Percentiles rank a stretch among this genome's conserved stretches.
Evolutionary conservation across 257 asterid genomes (phyloP).

Genomic region (Salvia hispanica): DNA sequence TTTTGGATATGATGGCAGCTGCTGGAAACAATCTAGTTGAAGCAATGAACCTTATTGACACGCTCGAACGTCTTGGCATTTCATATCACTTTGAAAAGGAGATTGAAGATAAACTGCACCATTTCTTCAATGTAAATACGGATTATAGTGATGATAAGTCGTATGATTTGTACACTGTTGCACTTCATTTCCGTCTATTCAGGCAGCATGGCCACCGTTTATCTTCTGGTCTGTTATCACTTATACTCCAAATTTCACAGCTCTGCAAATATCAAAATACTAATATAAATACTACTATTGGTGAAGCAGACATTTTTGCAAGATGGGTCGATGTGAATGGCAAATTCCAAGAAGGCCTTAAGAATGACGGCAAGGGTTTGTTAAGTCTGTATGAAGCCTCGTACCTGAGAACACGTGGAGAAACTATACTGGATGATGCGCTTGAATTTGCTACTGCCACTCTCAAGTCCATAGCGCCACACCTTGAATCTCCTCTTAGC

Average conservation of each 20-base stretch:
- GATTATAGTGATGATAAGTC: no score
- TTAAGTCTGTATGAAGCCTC: constrained; percentile 7
- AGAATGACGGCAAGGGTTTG: constrained; percentile 24
- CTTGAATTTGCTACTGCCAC: constrained; percentile 18
- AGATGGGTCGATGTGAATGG: constrained; percentile 23
- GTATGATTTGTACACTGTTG: constrained; percentile 25
- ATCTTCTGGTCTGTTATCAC: not conserved
- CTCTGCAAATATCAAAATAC: not conserved
- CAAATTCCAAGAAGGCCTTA: constrained; percentile 3
- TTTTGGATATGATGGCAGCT: not conserved
- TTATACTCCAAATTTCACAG: not conserved
- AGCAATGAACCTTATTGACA: not conserved
- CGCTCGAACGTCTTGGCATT: constrained; percentile 22
- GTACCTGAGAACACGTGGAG: constrained; percentile 6
- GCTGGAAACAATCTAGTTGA: not conserved
- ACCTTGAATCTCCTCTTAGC: not conserved
- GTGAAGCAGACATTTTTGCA: constrained; percentile 16
- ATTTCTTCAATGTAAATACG: not conserved
- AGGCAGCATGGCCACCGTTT: constrained; percentile 18
- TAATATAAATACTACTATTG: not conserved
- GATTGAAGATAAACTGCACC: constrained; percentile 16
- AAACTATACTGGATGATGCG: constrained; percentile 28
- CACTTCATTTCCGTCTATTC: constrained; percentile 21
- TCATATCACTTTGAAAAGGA: constrained; percentile 30
- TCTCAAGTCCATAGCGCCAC: constrained; percentile 16